These are phyloP conservation scores for Toxoplasma gondii DNA, from an alignment of 169 alveolate species.

Conservation along the genomic window DNA sequence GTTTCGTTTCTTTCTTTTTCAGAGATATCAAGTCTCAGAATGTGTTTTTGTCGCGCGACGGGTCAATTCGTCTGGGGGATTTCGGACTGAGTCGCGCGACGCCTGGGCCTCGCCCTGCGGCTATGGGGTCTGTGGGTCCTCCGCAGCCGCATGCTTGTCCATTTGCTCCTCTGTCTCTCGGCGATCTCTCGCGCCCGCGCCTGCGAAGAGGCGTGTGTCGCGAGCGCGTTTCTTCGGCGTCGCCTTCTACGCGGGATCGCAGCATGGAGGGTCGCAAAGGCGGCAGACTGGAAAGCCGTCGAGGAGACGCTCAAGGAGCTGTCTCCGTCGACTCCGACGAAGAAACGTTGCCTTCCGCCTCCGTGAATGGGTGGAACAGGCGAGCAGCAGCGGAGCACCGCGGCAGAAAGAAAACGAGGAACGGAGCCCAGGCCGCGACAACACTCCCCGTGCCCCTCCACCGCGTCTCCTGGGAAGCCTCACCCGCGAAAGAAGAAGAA, in stretches of 20 bases:
- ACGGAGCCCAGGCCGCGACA: too few relatives aligned
- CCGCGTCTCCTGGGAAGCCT: too few relatives aligned
- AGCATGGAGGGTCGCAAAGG: not conserved
- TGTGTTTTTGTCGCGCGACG: slow-evolving; percentile 56
- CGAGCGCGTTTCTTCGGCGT: not conserved
- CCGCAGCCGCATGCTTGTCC: not conserved
- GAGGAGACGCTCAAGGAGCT: not conserved
- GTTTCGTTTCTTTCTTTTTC: not conserved
- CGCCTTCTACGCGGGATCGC: not conserved
- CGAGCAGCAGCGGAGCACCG: too few relatives aligned
- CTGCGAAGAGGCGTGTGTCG: not conserved
- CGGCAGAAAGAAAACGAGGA: too few relatives aligned
- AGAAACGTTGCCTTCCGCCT: too few relatives aligned
- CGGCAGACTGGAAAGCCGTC: not conserved
- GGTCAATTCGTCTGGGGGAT: slow-evolving; percentile 55
- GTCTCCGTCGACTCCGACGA: too few relatives aligned
- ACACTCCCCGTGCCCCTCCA: too few relatives aligned
- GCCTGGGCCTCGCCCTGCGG: not conserved
- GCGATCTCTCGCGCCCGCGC: not conserved
- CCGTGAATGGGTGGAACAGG: too few relatives aligned
- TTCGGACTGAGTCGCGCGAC: slow-evolving; percentile 55
- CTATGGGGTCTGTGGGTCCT: not conserved
- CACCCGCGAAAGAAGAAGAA: too few relatives aligned
- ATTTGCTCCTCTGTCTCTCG: not conserved
- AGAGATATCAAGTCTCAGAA: slow-evolving; percentile 66